Percentiles rank a stretch among this genome's conserved stretches.
These are phyloP conservation scores for Penicillium sp. DNA, from an alignment of 2,329 filamentous ascomycete genomes.

Conservation along the genomic window DNA sequence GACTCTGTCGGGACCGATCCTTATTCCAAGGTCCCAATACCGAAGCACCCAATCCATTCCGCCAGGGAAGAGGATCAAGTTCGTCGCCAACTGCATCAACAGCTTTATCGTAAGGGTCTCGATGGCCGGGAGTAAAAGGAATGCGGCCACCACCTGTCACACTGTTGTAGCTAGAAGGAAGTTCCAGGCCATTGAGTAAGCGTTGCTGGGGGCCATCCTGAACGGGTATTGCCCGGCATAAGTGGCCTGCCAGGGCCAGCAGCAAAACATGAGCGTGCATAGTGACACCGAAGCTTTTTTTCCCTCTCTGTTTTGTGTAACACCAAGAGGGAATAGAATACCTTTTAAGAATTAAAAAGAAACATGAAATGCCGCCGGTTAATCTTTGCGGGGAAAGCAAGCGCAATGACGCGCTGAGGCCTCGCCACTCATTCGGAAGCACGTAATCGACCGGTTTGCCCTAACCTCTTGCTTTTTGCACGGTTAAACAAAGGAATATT, in stretches of 20 bases:
- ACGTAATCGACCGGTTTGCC: background rate
- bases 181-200: conserved; percentile 5
- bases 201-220: conserved; percentile 4
- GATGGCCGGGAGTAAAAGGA: conserved; percentile 64
- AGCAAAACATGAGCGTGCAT: background rate
- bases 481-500: too few relatives aligned
- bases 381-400: background rate
- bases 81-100: conserved; percentile 64
- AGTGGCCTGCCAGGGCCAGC: background rate
- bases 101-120: conserved; percentile 66
- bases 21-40: conserved; percentile 73
- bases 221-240: conserved; percentile 1
- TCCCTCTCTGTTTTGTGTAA: background rate
- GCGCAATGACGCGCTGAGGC: conserved; percentile 4
- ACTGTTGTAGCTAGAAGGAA: conserved; percentile 7
- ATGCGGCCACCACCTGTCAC: conserved; percentile 19
- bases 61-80: conserved; percentile 68
- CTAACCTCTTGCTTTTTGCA: too few relatives aligned
- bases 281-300: conserved; percentile 2
- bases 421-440: conserved; percentile 1
- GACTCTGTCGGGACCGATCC: conserved; percentile 69
- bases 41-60: conserved; percentile 67
- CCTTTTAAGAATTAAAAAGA: background rate
- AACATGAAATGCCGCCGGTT: background rate
- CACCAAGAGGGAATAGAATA: background rate